Evolutionary conservation across 2,329 filamentous ascomycete genomes (phyloP), one percentile per base, ranked within the genome.

Genomic region (Cytospora piceae): DNA sequence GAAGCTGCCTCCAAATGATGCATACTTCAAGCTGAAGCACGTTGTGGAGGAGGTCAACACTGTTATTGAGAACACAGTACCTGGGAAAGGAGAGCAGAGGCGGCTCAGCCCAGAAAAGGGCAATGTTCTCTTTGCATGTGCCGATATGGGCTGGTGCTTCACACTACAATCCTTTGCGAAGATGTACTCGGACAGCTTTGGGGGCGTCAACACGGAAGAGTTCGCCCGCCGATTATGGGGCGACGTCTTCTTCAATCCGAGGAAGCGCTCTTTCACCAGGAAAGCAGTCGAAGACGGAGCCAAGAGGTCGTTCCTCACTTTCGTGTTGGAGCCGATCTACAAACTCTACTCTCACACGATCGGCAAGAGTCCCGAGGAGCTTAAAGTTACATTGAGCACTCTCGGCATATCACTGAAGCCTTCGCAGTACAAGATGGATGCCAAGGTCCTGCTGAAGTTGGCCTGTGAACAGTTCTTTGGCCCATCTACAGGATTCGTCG

Each of bases 41-140:
- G 93, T 97, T n/a, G 88, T 99, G 61, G 95, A 99, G 77, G 93
- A 98, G 78, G 94, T 99, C 77, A 99, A 99, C 79, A 97, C 93
- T 0, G 82, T 95, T 71, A 98, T 99, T 73, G 92, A 96, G 74
- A 93, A 91, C 75, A 90, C 91, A 3, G 83, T 93, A 32, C 94
- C 95, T 4, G 90, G 92, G 2, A 87, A 87, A 71, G 93, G 94
- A 32, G 92, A 92, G 73, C 87, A 85, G 68, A 88, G 87, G 77
- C 87, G 95, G 69, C 79, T 99, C 69, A 98, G 94, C 71, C 95
- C 95, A 0, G 95, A 99, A 75, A 97, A 94, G 79, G 95, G 95
- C 68, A 99, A 99, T 75, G 95, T 99, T n/a, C 89, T 96, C 12
- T 99, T 99, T 75, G 92, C 94, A 0, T 97, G 93, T 77, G 92